Evolutionary conservation across 495 filamentous ascomycete genomes (phyloP).

Genomic region (Aspergillus bertholletiae): DNA sequence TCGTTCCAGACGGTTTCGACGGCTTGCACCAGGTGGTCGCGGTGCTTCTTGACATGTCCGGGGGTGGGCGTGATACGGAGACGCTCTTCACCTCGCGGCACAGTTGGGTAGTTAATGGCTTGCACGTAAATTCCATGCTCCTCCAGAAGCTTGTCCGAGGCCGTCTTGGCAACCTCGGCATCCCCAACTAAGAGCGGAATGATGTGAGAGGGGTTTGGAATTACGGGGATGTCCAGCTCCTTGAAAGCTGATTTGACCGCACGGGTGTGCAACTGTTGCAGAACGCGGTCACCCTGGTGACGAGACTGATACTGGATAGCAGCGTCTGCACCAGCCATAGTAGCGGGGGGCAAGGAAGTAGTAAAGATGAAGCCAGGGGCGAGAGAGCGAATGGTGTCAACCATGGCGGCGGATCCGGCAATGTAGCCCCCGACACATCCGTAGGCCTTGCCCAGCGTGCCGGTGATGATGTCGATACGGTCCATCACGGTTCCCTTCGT

Average conservation of each 20-base stretch:
- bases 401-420: conserved; percentile 80
- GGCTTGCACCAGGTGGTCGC: conserved; percentile 80
- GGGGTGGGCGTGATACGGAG: conserved; percentile 94
- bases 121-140: conserved; percentile 95
- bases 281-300: conserved; percentile 74
- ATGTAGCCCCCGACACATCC: conserved; percentile 98
- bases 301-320: conserved; percentile 90
- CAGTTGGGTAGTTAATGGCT: conserved; percentile 98
- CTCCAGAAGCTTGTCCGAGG: conserved; percentile 81
- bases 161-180: conserved; percentile 87
- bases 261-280: conserved; percentile 94
- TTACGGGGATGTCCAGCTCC: conserved; percentile 87
- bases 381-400: conserved; percentile 93
- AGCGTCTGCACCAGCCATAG: conserved; percentile 89
- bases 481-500: conserved; percentile 85
- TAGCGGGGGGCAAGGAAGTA: conserved; percentile 90
- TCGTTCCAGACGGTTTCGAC: conserved; percentile 83
- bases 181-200: conserved; percentile 91
- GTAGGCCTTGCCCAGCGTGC: conserved; percentile 95
- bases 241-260: conserved; percentile 79
- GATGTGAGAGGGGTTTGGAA: conserved; percentile 96
- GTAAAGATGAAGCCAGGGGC: conserved; percentile 99
- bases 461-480: conserved; percentile 94
- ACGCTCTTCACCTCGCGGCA: conserved; percentile 92
- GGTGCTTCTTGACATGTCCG: conserved; percentile 77